These are phyloP conservation scores for Fraxinus dipetala DNA, from an alignment of 305 asterid genomes.

Conservation along the genomic window DNA sequence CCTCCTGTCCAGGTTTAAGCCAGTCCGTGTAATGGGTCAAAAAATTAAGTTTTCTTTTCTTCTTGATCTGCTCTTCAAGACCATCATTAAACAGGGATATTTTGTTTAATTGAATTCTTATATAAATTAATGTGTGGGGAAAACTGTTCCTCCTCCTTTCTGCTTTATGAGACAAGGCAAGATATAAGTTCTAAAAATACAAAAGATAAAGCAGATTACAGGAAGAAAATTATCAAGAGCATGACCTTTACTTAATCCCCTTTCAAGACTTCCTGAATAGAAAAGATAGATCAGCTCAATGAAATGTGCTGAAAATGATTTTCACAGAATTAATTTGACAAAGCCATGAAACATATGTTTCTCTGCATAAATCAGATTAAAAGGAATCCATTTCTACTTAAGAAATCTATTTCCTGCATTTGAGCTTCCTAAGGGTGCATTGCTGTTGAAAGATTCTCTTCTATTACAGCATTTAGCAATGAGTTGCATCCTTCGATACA, in stretches of 20 bases:
- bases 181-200: background rate
- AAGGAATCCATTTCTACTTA: background rate
- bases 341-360: background rate
- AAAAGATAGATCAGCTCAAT: background rate
- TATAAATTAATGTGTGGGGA: background rate
- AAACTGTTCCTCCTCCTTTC: background rate
- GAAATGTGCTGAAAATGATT: background rate
- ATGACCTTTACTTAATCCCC: background rate
- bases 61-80: conserved; percentile 12
- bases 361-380: background rate
- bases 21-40: background rate
- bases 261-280: background rate
- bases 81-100: background rate
- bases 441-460: background rate
- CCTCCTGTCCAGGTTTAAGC: background rate
- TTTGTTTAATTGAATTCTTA: background rate
- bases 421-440: background rate
- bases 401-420: background rate
- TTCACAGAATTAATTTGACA: background rate
- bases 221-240: background rate
- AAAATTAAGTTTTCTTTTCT: background rate
- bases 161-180: background rate
- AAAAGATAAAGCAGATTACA: background rate
- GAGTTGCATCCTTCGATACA: background rate
- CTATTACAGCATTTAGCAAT: background rate